Conservation (phyloP, 495 filamentous ascomycete species). For the Pyrenula massariospora region DNA sequence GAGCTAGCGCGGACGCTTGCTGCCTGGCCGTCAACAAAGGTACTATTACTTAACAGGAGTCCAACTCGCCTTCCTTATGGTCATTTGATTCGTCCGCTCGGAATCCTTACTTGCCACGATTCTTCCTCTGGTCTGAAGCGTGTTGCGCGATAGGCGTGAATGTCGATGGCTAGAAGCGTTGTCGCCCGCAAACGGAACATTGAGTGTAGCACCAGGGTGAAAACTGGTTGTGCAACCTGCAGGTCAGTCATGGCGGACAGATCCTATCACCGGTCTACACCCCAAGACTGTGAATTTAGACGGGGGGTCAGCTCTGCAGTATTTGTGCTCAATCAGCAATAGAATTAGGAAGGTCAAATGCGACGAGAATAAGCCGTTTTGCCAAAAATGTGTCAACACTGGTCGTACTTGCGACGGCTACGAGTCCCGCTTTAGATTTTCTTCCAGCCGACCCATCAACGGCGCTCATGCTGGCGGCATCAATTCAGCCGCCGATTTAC, state of each 20-base stretch:
- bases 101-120: slow-evolving; percentile 14
- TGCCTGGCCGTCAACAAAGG: slow-evolving; percentile 4
- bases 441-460: slow-evolving; percentile 9
- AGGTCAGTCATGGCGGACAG: slow-evolving; percentile 19
- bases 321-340: slow-evolving; percentile 2
- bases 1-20: slow-evolving; percentile 9
- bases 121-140: background rate
- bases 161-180: slow-evolving; percentile 15
- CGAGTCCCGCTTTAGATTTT: slow-evolving; percentile 19
- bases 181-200: slow-evolving; percentile 16
- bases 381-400: slow-evolving; percentile 9
- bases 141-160: slow-evolving; percentile 7
- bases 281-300: background rate
- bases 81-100: slow-evolving; percentile 20
- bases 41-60: slow-evolving; percentile 3
- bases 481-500: slow-evolving; percentile 10
- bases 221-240: slow-evolving; percentile 25
- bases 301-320: background rate
- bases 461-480: slow-evolving; percentile 13
- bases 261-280: slow-evolving; percentile 2
- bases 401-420: slow-evolving; percentile 15
- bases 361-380: slow-evolving; percentile 21
- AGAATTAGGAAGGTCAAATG: slow-evolving; percentile 20
- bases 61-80: slow-evolving; percentile 11
- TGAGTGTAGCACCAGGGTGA: slow-evolving; percentile 16